Percentiles rank a stretch among this genome's conserved stretches.
Conservation (phyloP, 164 flowering plant genomes). For the Vitis riparia region DNA sequence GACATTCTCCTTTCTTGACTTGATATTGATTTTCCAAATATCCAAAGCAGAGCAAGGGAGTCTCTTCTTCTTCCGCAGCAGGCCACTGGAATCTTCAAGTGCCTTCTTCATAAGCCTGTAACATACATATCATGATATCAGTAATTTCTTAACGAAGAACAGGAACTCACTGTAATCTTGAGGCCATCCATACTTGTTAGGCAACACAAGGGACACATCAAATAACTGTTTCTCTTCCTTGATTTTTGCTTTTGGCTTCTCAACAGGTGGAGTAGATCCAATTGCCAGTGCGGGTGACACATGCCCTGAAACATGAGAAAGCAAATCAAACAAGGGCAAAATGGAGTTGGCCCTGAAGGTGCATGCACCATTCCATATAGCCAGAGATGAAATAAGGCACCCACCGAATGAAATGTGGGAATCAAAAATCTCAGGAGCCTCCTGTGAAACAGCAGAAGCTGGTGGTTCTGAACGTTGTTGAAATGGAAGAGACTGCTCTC, state of each 20-base stretch:
- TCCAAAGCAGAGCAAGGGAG: constrained; percentile 53
- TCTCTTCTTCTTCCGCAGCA: constrained; percentile 42
- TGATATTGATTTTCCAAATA: constrained; percentile 50
- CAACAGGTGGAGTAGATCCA: constrained; percentile 55
- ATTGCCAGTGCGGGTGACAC: constrained; percentile 43
- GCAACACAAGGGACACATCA: constrained; percentile 56
- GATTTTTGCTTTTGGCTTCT: constrained; percentile 35
- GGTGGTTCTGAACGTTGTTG: constrained; percentile 26
- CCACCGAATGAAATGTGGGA: constrained; percentile 41
- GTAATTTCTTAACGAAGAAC: constrained; percentile 3
- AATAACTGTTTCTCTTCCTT: constrained; percentile 53
- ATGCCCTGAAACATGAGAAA: constrained; percentile 30
- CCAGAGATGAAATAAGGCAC: constrained; percentile 18
- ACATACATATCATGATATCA: constrained; percentile 17
- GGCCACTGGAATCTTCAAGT: constrained; percentile 45
- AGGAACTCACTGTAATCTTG: constrained; percentile 3
- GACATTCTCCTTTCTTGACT: constrained; percentile 38
- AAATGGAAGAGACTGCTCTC: constrained; percentile 29
- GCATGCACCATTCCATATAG: neutral
- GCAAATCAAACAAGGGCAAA: constrained; percentile 1
- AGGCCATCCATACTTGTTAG: constrained; percentile 55
- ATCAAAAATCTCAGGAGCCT: constrained; percentile 21
- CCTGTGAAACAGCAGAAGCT: constrained; percentile 30
- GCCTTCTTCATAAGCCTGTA: constrained; percentile 54
- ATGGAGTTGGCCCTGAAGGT: neutral